Conservation (phyloP, 768 basidiomycete genomes). For the Mycena maculata region DNA sequence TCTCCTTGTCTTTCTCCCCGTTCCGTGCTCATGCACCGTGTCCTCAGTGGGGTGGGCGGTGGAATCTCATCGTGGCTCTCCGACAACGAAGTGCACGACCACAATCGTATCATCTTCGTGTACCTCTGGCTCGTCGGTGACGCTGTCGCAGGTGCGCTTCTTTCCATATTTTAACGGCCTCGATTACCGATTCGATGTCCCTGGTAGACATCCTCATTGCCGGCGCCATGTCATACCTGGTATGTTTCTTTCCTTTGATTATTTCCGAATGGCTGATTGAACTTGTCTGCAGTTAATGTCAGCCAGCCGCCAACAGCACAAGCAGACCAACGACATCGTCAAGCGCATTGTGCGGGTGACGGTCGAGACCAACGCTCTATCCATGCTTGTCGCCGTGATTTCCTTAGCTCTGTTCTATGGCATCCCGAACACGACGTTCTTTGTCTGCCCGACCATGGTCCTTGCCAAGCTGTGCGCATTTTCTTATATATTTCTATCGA, state of each 20-base stretch:
- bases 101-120: slow-evolving; percentile 26
- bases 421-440: slow-evolving; percentile 30
- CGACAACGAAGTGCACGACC: slow-evolving; percentile 20
- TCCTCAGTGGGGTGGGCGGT: slow-evolving; percentile 26
- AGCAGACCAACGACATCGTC: slow-evolving; percentile 33
- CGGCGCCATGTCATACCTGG: slow-evolving; percentile 19
- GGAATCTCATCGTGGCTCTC: slow-evolving; percentile 20
- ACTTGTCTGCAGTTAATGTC: slow-evolving; percentile 2
- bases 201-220: slow-evolving; percentile 26
- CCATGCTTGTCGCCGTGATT: slow-evolving; percentile 22
- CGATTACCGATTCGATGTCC: background rate
- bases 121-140: slow-evolving; percentile 32
- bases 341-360: slow-evolving; percentile 31
- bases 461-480: slow-evolving; percentile 25
- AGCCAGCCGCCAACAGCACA: slow-evolving; percentile 29
- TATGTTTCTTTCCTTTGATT: background rate
- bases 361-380: slow-evolving; percentile 25
- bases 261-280: background rate
- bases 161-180: background rate
- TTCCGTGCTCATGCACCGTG: too few relatives aligned
- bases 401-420: slow-evolving; percentile 29
- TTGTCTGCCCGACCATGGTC: slow-evolving; percentile 32
- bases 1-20: too few relatives aligned
- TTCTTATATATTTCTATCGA: background rate
- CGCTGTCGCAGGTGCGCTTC: slow-evolving; percentile 13